Evolutionary conservation across 2,329 filamentous ascomycete species (phyloP).

Genomic region (Samsoniella hepiali): DNA sequence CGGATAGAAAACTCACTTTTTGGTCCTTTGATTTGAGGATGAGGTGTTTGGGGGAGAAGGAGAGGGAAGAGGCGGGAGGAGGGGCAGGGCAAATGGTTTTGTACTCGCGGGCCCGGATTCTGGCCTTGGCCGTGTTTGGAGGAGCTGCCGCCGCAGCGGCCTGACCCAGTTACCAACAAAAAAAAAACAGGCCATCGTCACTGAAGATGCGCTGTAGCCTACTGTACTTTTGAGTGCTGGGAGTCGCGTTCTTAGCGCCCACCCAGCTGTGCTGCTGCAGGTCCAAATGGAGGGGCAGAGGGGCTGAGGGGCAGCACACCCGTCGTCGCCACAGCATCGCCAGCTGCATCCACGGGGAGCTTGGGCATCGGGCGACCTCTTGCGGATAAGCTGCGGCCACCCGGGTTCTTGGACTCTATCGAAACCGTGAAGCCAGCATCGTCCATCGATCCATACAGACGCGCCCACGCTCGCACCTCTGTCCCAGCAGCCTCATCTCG

Average conservation of each 20-base stretch:
- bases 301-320: neutral
- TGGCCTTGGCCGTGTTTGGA: neutral
- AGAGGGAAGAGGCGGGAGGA: constrained; percentile 15
- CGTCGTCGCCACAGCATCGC: constrained; percentile 3
- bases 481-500: neutral
- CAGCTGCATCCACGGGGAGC: neutral
- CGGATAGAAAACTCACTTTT: constrained; percentile 9
- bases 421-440: neutral
- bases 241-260: neutral
- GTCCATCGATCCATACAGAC: neutral
- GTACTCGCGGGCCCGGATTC: constrained; percentile 9
- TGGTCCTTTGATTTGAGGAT: constrained; percentile 3
- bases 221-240: neutral
- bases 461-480: neutral
- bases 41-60: constrained; percentile 11
- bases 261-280: neutral
- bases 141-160: neutral
- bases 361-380: neutral
- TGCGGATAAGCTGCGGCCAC: neutral
- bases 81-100: constrained; percentile 17
- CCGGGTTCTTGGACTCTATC: neutral
- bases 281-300: constrained; percentile 11
- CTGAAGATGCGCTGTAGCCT: constrained; percentile 1
- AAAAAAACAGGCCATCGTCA: constrained; percentile 4
- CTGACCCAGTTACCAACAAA: neutral